Evolutionary conservation across 2,329 filamentous ascomycete species (phyloP), one percentile per base, ranked within the genome.

Genomic region (Escovopsis sp.): DNA sequence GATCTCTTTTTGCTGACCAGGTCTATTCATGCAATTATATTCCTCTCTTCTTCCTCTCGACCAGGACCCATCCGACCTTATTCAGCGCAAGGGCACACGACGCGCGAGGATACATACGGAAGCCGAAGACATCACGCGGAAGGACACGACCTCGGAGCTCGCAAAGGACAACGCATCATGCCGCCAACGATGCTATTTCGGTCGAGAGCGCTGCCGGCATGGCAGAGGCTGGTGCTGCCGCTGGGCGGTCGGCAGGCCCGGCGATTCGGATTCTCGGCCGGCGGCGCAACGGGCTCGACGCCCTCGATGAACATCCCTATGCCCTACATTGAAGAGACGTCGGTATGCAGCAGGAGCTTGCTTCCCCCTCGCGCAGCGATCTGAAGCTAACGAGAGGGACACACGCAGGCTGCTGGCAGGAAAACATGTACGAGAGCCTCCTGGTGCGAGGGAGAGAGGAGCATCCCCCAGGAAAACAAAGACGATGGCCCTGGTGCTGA

Each of bases 351-450:
- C 10, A 18, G 27, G 19, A 31, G 34, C 27, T 31, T 11, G 15
- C 14, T 25, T 14, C 17, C 26, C 12, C 15, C 13, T 10, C 33
- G 13, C 34, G 23, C 17, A 12, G 10, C 4, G 16, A 10, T 26
- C 27, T 34, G n/a, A 15, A 18, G 36, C 55, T 60, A 45, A 59
- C 36, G 27, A 19, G n/a, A n/a, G n/a, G n/a, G n/a, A n/a, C n/a
- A n/a, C n/a, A n/a, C 38, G 48, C 48, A 86, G 80, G 70, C 76
- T 48, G 77, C 77, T 44, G 80, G 80, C 42, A 82, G 79, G 70
- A 77, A 79, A 54, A 83, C 79, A 56, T 84, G 79, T 85, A 65
- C 45, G 74, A 25, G 9, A 16, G 11, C 5, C 5, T 2, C 9
- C 5, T 12, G 11, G 21, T 3, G 9, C 21, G 21, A 25, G 21